phyloP scores from a whole-genome alignment of 148 eudicot genomes.

The Diospyros lotus region DNA sequence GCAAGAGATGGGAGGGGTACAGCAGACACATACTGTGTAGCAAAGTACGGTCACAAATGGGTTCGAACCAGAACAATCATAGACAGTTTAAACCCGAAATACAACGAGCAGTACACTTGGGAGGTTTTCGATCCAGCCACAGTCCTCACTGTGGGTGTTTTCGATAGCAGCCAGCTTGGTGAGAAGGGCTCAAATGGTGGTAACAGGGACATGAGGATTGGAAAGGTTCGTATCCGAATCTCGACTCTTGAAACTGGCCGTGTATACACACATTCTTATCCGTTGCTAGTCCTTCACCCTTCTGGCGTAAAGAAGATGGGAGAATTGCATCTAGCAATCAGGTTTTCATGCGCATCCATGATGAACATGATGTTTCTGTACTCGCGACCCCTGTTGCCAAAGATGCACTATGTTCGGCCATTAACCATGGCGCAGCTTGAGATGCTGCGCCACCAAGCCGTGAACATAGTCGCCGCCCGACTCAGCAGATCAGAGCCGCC shows the following conservation, averaged over 20 bases:
- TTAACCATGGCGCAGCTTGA: constrained; percentile 10
- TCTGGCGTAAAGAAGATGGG: constrained; percentile 27
- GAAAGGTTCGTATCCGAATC: constrained; percentile 23
- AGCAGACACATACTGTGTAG: constrained; percentile 17
- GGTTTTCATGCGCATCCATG: constrained; percentile 14
- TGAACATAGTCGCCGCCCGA: constrained; percentile 9
- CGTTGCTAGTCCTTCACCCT: constrained; percentile 21
- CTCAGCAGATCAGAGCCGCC: constrained; percentile 18
- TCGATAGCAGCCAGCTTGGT: constrained; percentile 21
- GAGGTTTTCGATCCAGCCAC: constrained; percentile 26
- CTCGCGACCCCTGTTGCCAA: constrained; percentile 6
- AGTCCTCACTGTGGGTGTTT: constrained; percentile 17
- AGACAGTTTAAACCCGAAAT: constrained; percentile 22
- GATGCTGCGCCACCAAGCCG: constrained; percentile 9
- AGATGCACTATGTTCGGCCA: constrained; percentile 16
- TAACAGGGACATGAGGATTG: constrained; percentile 17
- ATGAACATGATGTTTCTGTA: constrained; percentile 8
- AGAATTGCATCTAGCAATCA: constrained; percentile 16
- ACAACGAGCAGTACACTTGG: constrained; percentile 27
- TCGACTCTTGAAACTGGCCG: constrained; percentile 26
- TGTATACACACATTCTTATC: constrained; percentile 22
- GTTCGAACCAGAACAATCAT: constrained; percentile 22
- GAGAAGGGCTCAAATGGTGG: constrained; percentile 7
- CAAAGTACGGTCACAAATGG: constrained; percentile 19
- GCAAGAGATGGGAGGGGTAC: constrained; percentile 9